Conservation (phyloP, 139 green algal species). For the Chlorella ohadii region DNA sequence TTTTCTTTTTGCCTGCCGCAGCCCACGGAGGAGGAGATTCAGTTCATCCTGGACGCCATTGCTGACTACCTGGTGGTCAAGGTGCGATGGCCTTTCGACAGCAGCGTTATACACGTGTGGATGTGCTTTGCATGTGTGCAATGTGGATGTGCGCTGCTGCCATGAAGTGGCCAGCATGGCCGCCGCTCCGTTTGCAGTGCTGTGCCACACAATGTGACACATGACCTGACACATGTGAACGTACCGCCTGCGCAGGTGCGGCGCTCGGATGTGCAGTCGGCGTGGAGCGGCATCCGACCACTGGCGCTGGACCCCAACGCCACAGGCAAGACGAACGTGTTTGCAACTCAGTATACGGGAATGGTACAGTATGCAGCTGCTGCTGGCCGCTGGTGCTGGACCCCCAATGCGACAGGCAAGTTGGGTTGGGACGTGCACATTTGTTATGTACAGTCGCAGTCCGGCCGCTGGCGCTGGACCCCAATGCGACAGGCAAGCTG, state of each 20-base stretch:
- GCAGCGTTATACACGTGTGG: too few relatives aligned
- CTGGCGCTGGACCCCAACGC: constrained; percentile 84
- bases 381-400: constrained; percentile 90
- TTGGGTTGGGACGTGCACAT: too few relatives aligned
- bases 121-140: too few relatives aligned
- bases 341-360: too few relatives aligned
- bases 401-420: constrained; percentile 53
- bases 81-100: too few relatives aligned
- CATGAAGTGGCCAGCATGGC: too few relatives aligned
- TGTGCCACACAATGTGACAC: too few relatives aligned
- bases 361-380: constrained; percentile 22
- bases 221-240: too few relatives aligned
- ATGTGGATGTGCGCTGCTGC: too few relatives aligned
- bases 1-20: too few relatives aligned
- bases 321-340: not conserved
- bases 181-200: too few relatives aligned
- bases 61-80: constrained; percentile 89
- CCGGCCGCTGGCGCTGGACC: constrained; percentile 88
- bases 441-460: constrained; percentile 96
- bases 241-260: too few relatives aligned
- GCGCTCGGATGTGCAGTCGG: constrained; percentile 87
- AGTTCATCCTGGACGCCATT: constrained; percentile 96
- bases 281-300: constrained; percentile 94
- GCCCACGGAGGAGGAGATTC: constrained; percentile 85
- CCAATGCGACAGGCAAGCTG: constrained; percentile 48